Percentiles rank a stretch among this genome's conserved stretches.
phyloP scores from a whole-genome alignment of 2,329 filamentous ascomycete species.

The Cordyceps fumosorosea region DNA sequence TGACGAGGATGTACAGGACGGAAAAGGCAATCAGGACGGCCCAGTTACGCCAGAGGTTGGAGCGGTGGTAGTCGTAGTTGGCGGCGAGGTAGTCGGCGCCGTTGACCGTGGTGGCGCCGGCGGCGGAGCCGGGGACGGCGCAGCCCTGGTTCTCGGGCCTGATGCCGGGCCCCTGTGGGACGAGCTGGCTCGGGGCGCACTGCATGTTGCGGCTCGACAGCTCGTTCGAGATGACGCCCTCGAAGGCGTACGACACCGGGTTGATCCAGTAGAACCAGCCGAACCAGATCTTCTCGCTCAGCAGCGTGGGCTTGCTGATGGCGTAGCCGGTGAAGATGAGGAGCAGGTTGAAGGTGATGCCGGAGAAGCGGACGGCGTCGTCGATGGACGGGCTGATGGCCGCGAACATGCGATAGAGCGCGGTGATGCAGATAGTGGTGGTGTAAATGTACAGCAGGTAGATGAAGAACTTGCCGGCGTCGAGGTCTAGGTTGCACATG shows the following conservation, averaged over 20 bases:
- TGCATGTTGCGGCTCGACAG: conserved; percentile 46
- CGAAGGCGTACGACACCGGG: conserved; percentile 59
- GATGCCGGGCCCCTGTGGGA: conserved; percentile 37
- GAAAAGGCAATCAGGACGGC: conserved; percentile 67
- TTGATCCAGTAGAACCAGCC: conserved; percentile 61
- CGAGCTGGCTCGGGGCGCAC: conserved; percentile 37
- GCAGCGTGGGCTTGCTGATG: conserved; percentile 47
- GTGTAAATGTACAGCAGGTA: conserved; percentile 56
- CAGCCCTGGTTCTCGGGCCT: conserved; percentile 46
- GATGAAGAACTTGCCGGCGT: conserved; percentile 60
- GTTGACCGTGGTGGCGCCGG: conserved; percentile 39
- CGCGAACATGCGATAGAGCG: conserved; percentile 53
- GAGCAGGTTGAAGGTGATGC: conserved; percentile 51
- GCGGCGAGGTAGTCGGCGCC: conserved; percentile 48
- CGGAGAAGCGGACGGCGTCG: conserved; percentile 53
- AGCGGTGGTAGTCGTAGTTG: conserved; percentile 47
- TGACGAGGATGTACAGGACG: conserved; percentile 66
- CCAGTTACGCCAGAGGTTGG: conserved; percentile 64
- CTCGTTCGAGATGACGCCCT: conserved; percentile 51
- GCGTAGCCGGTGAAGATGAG: conserved; percentile 62
- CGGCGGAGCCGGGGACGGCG: conserved; percentile 43
- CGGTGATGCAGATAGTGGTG: conserved; percentile 47
- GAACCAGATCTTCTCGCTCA: conserved; percentile 60
- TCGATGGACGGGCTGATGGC: conserved; percentile 52
- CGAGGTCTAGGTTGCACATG: conserved; percentile 61